A percentile compares a stretch with the other conserved stretches of the same genome.
Evolutionary conservation across 805 yeast genomes (phyloP).

Genomic region (Pichia californica): DNA sequence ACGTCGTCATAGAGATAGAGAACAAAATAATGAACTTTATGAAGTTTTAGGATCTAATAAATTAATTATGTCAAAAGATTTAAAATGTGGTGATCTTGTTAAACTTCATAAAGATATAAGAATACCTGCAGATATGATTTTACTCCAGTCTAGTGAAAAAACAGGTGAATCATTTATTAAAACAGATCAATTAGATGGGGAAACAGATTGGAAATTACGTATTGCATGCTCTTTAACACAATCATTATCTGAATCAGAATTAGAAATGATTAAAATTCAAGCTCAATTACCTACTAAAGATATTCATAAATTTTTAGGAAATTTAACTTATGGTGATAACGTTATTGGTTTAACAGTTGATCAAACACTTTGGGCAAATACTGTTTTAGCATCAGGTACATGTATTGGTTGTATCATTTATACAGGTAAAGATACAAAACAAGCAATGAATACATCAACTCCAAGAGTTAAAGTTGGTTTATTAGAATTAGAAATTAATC

Average conservation of each 20-base stretch:
- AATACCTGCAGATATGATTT: conserved; percentile 88
- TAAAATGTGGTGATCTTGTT: conserved; percentile 84
- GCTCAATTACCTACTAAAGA: conserved; percentile 81
- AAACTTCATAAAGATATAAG: conserved; percentile 73
- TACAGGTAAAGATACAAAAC: conserved; percentile 92
- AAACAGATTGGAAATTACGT: conserved; percentile 96
- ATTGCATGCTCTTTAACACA: conserved; percentile 75
- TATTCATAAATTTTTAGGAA: conserved; percentile 78
- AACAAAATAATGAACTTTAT: conserved; percentile 78
- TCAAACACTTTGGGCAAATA: conserved; percentile 96
- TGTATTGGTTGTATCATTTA: conserved; percentile 84
- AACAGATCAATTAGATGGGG: conserved; percentile 98
- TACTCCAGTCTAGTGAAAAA: conserved; percentile 74
- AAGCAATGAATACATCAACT: conserved; percentile 84
- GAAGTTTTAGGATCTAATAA: conserved; percentile 51
- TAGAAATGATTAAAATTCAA: conserved; percentile 50
- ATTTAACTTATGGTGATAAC: conserved; percentile 51
- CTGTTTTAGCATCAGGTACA: conserved; percentile 91
- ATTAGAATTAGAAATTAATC: conserved; percentile 85
- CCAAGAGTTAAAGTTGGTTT: conserved; percentile 86
- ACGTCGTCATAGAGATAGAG: conserved; percentile 83
- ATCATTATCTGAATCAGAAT: conserved; percentile 37
- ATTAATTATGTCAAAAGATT: conserved; percentile 48
- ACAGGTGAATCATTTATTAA: conserved; percentile 88
- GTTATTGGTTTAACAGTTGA: conserved; percentile 71